A percentile compares a stretch with the other conserved stretches of the same genome.
Evolutionary conservation across 495 filamentous ascomycete genomes (phyloP).

Genomic region (Talaromyces stipitatus): DNA sequence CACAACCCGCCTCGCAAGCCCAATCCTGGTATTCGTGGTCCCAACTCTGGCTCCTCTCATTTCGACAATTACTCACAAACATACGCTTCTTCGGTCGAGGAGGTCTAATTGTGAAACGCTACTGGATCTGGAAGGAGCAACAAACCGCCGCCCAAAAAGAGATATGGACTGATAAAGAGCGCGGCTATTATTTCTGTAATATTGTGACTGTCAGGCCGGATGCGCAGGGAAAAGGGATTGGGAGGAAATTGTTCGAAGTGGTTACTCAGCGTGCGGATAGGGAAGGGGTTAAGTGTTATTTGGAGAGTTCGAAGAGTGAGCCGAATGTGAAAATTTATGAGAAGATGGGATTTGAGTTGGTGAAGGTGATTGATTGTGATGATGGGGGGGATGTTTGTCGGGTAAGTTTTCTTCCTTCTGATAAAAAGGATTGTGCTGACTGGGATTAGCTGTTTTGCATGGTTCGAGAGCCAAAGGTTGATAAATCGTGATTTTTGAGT

Average conservation of each 20-base stretch:
- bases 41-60: slow-evolving; percentile 49
- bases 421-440: background rate
- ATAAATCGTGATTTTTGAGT: slow-evolving; percentile 1
- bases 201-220: slow-evolving; percentile 58
- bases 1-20: slow-evolving; percentile 30
- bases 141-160: slow-evolving; percentile 48
- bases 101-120: slow-evolving; percentile 51
- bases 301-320: slow-evolving; percentile 52
- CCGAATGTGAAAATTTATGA: slow-evolving; percentile 61
- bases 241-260: slow-evolving; percentile 46
- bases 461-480: slow-evolving; percentile 19
- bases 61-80: slow-evolving; percentile 49
- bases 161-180: slow-evolving; percentile 48
- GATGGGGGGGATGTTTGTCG: slow-evolving; percentile 42
- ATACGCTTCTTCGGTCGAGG: slow-evolving; percentile 47
- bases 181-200: slow-evolving; percentile 61
- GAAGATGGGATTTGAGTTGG: slow-evolving; percentile 53
- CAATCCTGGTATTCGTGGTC: slow-evolving; percentile 47
- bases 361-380: slow-evolving; percentile 52
- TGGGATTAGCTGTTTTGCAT: slow-evolving; percentile 25
- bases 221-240: slow-evolving; percentile 51
- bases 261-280: slow-evolving; percentile 48
- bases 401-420: slow-evolving; percentile 14
- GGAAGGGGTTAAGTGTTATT: slow-evolving; percentile 52
- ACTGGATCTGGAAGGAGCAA: slow-evolving; percentile 59